A percentile compares a stretch with the other conserved stretches of the same genome.
phyloP scores from a whole-genome alignment of 148 eudicot genomes.

The Vaccinium macrocarpon region DNA sequence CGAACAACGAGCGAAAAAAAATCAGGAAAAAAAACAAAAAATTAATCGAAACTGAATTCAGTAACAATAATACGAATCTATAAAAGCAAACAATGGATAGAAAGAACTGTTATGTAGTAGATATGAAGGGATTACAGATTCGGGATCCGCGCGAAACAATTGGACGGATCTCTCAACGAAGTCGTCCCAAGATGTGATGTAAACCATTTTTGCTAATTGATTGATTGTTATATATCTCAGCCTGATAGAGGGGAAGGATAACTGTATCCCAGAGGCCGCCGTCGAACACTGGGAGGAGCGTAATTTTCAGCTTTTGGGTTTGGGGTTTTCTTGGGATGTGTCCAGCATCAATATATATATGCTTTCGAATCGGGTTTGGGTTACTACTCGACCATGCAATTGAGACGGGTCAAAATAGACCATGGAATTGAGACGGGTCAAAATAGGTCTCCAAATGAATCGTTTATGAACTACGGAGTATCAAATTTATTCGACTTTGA shows the following conservation, averaged over 20 bases:
- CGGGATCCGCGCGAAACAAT: slow-evolving; percentile 68
- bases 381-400: too few relatives aligned
- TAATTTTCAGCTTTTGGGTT: neutral
- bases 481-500: too few relatives aligned
- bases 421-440: too few relatives aligned
- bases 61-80: neutral
- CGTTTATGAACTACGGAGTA: too few relatives aligned
- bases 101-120: neutral
- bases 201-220: slow-evolving; percentile 27
- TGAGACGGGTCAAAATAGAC: too few relatives aligned
- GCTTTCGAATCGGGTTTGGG: neutral
- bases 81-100: neutral
- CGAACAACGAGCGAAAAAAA: neutral
- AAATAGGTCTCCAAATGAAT: too few relatives aligned
- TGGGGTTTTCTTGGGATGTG: neutral
- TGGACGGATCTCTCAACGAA: slow-evolving; percentile 77
- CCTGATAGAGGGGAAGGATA: neutral
- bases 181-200: slow-evolving; percentile 77
- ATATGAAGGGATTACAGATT: slow-evolving; percentile 39
- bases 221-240: neutral
- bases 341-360: neutral
- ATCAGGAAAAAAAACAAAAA: neutral
- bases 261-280: neutral
- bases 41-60: neutral
- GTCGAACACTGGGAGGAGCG: slow-evolving; percentile 1